Percentiles rank a stretch among this genome's conserved stretches.
These are phyloP conservation scores for Aspergillus spinulosporus DNA, from an alignment of 2,329 filamentous ascomycete genomes.

Conservation along the genomic window DNA sequence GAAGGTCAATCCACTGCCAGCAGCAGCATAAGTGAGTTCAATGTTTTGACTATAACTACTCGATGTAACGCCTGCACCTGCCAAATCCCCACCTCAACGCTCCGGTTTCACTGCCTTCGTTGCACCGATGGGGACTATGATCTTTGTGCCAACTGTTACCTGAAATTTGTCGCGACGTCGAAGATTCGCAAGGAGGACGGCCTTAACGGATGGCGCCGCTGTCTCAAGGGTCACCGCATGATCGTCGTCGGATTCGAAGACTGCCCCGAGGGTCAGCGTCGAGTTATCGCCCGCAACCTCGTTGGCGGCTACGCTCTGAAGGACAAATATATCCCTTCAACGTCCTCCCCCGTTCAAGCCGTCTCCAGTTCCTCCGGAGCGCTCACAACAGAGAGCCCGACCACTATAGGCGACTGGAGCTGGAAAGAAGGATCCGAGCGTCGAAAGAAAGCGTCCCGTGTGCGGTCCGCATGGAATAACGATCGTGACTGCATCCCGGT, in stretches of 20 bases:
- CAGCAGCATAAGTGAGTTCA: slow-evolving; percentile 54
- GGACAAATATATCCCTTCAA: slow-evolving; percentile 51
- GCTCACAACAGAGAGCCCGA: slow-evolving; percentile 25
- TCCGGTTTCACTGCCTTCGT: slow-evolving; percentile 75
- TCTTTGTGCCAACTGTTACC: slow-evolving; percentile 77
- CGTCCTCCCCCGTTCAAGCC: slow-evolving; percentile 23
- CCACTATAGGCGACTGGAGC: slow-evolving; percentile 40
- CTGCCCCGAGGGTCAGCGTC: slow-evolving; percentile 63
- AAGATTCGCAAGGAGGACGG: slow-evolving; percentile 75
- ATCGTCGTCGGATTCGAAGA: slow-evolving; percentile 74
- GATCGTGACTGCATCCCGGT: slow-evolving; percentile 15
- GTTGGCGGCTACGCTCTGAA: slow-evolving; percentile 75
- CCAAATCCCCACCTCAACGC: slow-evolving; percentile 67
- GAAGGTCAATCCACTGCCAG: slow-evolving; percentile 30
- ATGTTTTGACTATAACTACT: slow-evolving; percentile 69
- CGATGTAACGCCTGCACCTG: slow-evolving; percentile 77
- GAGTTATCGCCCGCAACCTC: slow-evolving; percentile 68
- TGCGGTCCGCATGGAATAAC: slow-evolving; percentile 22
- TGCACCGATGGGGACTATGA: slow-evolving; percentile 85
- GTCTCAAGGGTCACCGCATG: slow-evolving; percentile 80
- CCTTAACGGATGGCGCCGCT: slow-evolving; percentile 77
- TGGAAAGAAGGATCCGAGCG: slow-evolving; percentile 45
- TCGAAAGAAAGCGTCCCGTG: slow-evolving; percentile 40
- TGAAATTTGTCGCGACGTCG: slow-evolving; percentile 61
- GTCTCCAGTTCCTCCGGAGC: background rate